phyloP scores from a whole-genome alignment of 179 eudicot genomes.

The Gypsophila paniculata region DNA sequence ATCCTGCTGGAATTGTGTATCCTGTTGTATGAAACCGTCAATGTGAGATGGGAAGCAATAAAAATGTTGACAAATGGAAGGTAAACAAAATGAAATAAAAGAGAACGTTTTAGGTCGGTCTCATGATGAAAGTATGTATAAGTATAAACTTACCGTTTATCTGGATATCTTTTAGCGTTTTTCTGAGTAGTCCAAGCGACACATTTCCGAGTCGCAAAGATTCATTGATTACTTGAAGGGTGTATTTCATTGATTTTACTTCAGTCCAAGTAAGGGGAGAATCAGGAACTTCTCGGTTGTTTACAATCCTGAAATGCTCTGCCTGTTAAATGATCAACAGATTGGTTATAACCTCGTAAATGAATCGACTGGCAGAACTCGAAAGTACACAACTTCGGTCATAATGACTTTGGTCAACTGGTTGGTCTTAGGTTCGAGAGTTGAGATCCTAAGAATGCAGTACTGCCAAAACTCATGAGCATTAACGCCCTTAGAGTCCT shows the following conservation, averaged over 20 bases:
- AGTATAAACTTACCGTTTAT: conserved; percentile 39
- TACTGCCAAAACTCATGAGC: no score
- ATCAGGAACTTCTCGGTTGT: conserved; percentile 32
- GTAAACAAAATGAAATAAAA: no score
- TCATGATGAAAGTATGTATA: background rate
- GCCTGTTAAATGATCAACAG: conserved; percentile 35
- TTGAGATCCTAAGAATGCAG: no score
- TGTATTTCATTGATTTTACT: conserved; percentile 70
- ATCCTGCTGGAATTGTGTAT: conserved; percentile 61
- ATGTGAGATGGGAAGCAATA: background rate
- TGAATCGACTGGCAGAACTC: background rate
- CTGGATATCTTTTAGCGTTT: conserved; percentile 47
- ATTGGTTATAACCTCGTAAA: background rate
- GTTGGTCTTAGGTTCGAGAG: no score
- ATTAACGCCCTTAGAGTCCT: no score
- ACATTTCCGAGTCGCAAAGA: conserved; percentile 50
- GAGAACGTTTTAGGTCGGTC: background rate
- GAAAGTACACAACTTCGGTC: background rate
- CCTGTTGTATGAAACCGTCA: conserved; percentile 31
- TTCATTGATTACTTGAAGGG: conserved; percentile 63
- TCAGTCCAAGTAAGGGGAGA: conserved; percentile 56
- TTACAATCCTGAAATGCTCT: conserved; percentile 58
- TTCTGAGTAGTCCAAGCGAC: conserved; percentile 50
- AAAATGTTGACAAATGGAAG: background rate
- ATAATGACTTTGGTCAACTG: no score